phyloP scores from a whole-genome alignment of 305 asterid species.

The Withania somnifera region DNA sequence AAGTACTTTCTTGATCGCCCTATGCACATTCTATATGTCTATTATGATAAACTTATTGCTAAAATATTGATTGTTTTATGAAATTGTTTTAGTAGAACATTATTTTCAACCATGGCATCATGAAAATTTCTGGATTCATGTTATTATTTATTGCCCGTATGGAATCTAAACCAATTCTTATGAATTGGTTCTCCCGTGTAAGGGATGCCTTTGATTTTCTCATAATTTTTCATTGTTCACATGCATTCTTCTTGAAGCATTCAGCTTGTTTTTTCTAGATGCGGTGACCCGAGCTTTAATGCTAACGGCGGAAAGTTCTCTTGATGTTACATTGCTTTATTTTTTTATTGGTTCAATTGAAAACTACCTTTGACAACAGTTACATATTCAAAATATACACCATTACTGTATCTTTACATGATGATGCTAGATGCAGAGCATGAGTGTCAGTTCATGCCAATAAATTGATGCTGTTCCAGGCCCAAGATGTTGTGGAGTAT shows the following conservation, averaged over 20 bases:
- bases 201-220: conserved; percentile 1
- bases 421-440: neutral
- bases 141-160: neutral
- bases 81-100: neutral
- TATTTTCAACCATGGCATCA: neutral
- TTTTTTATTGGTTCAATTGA: neutral
- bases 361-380: neutral
- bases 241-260: neutral
- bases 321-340: neutral
- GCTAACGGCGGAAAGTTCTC: neutral
- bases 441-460: neutral
- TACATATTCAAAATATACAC: neutral
- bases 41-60: neutral
- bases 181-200: neutral
- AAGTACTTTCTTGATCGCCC: neutral
- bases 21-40: neutral
- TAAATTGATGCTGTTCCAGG: neutral
- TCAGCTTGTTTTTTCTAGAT: neutral
- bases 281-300: neutral
- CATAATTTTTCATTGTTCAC: neutral
- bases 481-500: neutral
- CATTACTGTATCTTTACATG: neutral
- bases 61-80: neutral
- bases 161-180: neutral
- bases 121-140: neutral